Percentiles rank a stretch among this genome's conserved stretches.
Evolutionary conservation across 129 eudicot genomes (phyloP).

Genomic region (Smallanthus sonchifolius): DNA sequence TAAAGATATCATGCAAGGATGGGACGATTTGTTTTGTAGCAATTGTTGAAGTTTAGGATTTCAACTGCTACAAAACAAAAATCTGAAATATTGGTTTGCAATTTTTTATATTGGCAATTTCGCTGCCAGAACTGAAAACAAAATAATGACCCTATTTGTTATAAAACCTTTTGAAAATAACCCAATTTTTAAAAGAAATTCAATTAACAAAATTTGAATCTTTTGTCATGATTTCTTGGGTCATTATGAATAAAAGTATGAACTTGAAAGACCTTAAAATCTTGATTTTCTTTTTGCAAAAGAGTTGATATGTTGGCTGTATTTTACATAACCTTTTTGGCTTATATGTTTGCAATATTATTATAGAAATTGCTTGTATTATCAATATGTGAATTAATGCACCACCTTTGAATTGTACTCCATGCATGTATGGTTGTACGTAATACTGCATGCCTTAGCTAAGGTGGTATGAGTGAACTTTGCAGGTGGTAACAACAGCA

Average conservation of each 20-base stretch:
- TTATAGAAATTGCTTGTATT: too few relatives aligned
- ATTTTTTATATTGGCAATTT: too few relatives aligned
- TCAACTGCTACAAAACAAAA: too few relatives aligned
- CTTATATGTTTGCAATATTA: too few relatives aligned
- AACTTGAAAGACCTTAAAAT: neutral
- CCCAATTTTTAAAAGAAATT: too few relatives aligned
- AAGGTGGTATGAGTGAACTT: neutral
- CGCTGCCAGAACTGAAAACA: too few relatives aligned
- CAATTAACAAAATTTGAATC: neutral
- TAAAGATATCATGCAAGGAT: too few relatives aligned
- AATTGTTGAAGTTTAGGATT: too few relatives aligned
- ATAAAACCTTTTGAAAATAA: too few relatives aligned
- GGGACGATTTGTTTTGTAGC: too few relatives aligned
- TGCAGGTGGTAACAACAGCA: conserved; percentile 61
- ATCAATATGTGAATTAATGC: neutral
- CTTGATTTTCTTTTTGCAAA: conserved; percentile 20
- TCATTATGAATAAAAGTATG: neutral
- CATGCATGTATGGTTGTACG: conserved; percentile 11
- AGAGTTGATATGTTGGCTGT: conserved; percentile 17
- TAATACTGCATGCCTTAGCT: neutral
- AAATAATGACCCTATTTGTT: too few relatives aligned
- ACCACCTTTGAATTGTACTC: neutral
- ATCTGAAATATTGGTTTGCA: too few relatives aligned
- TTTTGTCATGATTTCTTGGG: neutral
- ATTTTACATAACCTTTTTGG: conserved; percentile 26